Evolutionary conservation across 1,284 basidiomycete species (phyloP), one percentile per base, ranked within the genome.

Genomic region (Sparassis latifolia): DNA sequence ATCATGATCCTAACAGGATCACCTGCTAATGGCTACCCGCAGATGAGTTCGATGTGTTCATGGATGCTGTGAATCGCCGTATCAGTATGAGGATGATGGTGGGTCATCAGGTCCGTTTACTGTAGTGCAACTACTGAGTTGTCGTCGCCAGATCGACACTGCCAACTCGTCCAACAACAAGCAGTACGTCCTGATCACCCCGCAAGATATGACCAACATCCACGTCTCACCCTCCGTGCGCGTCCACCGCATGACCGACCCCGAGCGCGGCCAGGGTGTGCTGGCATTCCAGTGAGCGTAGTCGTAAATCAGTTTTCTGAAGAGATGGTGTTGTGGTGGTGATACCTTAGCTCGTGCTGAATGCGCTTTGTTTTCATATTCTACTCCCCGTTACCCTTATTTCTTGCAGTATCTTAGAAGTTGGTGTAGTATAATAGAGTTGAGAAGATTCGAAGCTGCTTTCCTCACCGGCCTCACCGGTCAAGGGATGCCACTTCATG

Each of bases 41-140:
- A 86, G 89, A 91, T 58, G 89, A 92, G 64, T 96, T 94, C 64
- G 92, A 97, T 59, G 94, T 97, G 10, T 97, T 96, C 73, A 92
- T 97, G 86, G 95, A 98, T 64, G 86, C 88, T 29, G 87, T 93
- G 51, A 97, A 97, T 66, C 83, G 96, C 35, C 83, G 84, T 52
- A 87, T 96, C 57, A 89, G 89, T 53, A 92, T 94, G 80, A 87
- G 81, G 67, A 91, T 95, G 86, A 89, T 97, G 80, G 89, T 91
- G 51, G 45, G 83, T 67, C 42, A 31, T 10, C 35, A 6, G 28
- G 46, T 7, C 49, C 20, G 33, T 3, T 51, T 29, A 32, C 12
- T 10, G 33, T 50, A 31, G 35, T 12, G 12, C 35, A 12, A 37
- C 12, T 6, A 37, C 35, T 37, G 7, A 37, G 12, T 20, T 20